Conservation (phyloP, 2,329 filamentous ascomycete species). For the Coniochaeta ligniaria region DNA sequence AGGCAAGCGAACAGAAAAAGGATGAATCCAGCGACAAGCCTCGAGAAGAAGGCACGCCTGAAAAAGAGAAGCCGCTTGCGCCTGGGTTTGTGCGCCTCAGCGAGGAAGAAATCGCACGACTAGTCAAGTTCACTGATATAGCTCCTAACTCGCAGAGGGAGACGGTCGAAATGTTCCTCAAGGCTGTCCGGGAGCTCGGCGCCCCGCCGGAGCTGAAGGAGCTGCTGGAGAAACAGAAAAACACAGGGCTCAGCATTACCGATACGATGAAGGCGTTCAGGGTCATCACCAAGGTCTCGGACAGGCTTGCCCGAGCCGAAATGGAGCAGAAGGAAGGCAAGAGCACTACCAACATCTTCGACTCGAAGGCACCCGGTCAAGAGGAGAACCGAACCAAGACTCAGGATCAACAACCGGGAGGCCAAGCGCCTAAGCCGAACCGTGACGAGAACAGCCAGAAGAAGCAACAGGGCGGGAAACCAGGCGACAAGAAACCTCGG, state of each 20-base stretch:
- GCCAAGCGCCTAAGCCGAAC: constrained; percentile 12
- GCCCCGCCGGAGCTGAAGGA: constrained; percentile 62
- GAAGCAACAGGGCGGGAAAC: constrained; percentile 3
- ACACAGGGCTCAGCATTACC: constrained; percentile 34
- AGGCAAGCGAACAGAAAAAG: neutral
- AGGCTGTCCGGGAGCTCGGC: constrained; percentile 58
- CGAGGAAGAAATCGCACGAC: constrained; percentile 38
- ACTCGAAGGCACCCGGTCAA: constrained; percentile 14
- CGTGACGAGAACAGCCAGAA: constrained; percentile 15
- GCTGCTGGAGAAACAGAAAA: constrained; percentile 48
- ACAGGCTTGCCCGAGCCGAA: constrained; percentile 21
- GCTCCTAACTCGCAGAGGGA: constrained; percentile 57
- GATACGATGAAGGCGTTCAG: constrained; percentile 53
- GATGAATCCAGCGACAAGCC: neutral
- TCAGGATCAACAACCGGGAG: constrained; percentile 5
- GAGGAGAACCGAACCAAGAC: constrained; percentile 7
- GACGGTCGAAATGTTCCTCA: constrained; percentile 51
- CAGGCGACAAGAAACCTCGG: constrained; percentile 5
- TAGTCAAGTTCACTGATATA: constrained; percentile 54
- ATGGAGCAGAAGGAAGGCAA: constrained; percentile 8
- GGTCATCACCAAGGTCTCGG: constrained; percentile 49
- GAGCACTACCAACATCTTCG: constrained; percentile 10
- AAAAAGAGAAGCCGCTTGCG: constrained; percentile 21
- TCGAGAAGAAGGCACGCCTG: neutral
- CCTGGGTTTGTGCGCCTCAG: constrained; percentile 39